Base-by-base conservation (phyloP, 2,329 filamentous ascomycete genomes). In the Phyllosticta citribraziliensis region DNA sequence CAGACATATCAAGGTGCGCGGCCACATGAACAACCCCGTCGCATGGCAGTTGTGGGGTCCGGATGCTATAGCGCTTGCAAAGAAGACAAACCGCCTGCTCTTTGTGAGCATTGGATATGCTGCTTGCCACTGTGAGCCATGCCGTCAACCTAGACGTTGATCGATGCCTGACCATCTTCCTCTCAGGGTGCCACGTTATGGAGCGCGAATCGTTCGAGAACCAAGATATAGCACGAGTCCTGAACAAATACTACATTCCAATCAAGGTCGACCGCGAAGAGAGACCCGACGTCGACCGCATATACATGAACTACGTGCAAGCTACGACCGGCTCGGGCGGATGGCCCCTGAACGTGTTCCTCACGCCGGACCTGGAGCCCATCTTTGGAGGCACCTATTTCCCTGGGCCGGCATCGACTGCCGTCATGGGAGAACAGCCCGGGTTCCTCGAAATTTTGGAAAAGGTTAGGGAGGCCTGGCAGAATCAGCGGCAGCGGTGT, bases 271-370 rank as follows among this genome's bases (percentile, higher is more conserved):
- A 99, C 74, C 85, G 92, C 63, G 94, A 99, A 75, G 91, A 96
- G 75, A 86, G 93, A 25, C 93, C 93, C 9, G 92, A 97, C 70
- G 85, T 97, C 65, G 94, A 99, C 70, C 86, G 89, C 64, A 92
- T 97, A 65, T 97, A 97, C 74, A 97, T 97, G 91, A 96, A 96
- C 77, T 99, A 96, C 73, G 88, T 96, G 51, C 91, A 97, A 72
- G 93, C 93, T 1, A 93, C 94, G 11, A 96, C 88, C 62, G 91
- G 89, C 20, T 87, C 84, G 1, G 93, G 91, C 10, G 94, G 94
- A 50, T 97, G 94, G 92, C 94, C 94, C 0, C 77, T 97, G 63
- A 97, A 97, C 70, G 87, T 96, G n/a, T 97, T 99, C 72, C 82
- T 97, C 30, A 99, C 94, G 0, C 91, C 94, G 0, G 87, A 96